Percentiles rank a stretch among this genome's conserved stretches.
These are phyloP conservation scores for Kodamaea neixiangensis DNA, from an alignment of 805 yeast species.

Conservation along the genomic window DNA sequence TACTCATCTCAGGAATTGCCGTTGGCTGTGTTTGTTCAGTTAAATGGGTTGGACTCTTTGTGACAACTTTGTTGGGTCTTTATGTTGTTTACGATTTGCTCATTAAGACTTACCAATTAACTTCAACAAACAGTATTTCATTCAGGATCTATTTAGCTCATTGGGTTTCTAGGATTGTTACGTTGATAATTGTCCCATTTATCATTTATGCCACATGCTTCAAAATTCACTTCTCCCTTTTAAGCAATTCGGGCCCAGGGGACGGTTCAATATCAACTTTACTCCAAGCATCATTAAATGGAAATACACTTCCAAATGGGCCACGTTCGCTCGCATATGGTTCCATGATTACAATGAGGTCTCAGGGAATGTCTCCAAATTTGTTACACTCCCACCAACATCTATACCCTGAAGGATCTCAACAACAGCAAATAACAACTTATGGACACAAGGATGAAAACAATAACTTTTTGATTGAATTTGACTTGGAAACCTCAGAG, in stretches of 20 bases:
- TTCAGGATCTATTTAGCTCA: conserved; percentile 49
- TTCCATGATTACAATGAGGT: conserved; percentile 63
- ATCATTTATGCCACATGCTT: conserved; percentile 70
- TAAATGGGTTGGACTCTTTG: conserved; percentile 82
- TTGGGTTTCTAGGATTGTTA: conserved; percentile 68
- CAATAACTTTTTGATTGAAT: conserved; percentile 89
- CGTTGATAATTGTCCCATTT: conserved; percentile 73
- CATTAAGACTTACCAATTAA: conserved; percentile 42
- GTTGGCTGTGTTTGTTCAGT: conserved; percentile 84
- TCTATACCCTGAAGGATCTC: conserved; percentile 85
- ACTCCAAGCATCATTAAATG: conserved; percentile 82
- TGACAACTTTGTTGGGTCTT: conserved; percentile 60
- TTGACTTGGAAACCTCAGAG: conserved; percentile 50
- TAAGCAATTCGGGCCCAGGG: conserved; percentile 86
- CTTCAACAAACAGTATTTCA: conserved; percentile 18
- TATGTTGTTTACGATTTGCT: conserved; percentile 57
- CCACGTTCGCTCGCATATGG: conserved; percentile 68
- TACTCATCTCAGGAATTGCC: conserved; percentile 60
- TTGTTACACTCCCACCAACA: conserved; percentile 87
- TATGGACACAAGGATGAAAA: conserved; percentile 95
- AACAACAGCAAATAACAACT: conserved; percentile 92
- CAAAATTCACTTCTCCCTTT: conserved; percentile 75
- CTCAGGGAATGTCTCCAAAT: conserved; percentile 71
- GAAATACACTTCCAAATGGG: conserved; percentile 62
- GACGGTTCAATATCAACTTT: conserved; percentile 88